Percentiles rank a stretch among this genome's conserved stretches.
These are phyloP conservation scores for sorghum (Sorghum bicolor) DNA, from an alignment of 176 grass and related monocot genomes.

Conservation along the genomic window DNA sequence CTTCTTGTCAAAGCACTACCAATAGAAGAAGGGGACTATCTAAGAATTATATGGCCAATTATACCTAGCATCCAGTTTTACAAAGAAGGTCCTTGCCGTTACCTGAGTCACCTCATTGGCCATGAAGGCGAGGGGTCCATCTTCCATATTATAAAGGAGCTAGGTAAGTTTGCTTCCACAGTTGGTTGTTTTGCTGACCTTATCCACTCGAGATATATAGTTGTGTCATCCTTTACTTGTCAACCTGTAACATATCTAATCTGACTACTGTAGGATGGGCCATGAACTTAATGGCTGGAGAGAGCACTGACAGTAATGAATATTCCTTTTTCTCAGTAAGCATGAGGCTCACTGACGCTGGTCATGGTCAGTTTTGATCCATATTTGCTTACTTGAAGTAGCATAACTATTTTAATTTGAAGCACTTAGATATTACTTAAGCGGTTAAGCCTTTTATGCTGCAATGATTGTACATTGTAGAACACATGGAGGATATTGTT, in stretches of 20 bases:
- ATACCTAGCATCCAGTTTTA: slow-evolving; percentile 63
- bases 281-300: slow-evolving; percentile 60
- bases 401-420: slow-evolving; percentile 7
- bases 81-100: slow-evolving; percentile 72
- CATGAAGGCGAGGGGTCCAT: slow-evolving; percentile 94
- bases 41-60: slow-evolving; percentile 75
- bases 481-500: slow-evolving; percentile 85
- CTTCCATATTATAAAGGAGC: slow-evolving; percentile 87
- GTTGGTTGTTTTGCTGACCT: slow-evolving; percentile 6
- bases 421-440: slow-evolving; percentile 9
- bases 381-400: background rate
- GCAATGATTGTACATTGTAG: slow-evolving; percentile 60
- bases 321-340: slow-evolving; percentile 81
- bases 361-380: slow-evolving; percentile 60
- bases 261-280: slow-evolving; percentile 69
- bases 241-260: slow-evolving; percentile 11
- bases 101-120: slow-evolving; percentile 81
- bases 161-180: slow-evolving; percentile 55
- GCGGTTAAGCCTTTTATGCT: slow-evolving; percentile 10
- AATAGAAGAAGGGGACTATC: slow-evolving; percentile 66
- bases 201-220: slow-evolving; percentile 5
- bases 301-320: slow-evolving; percentile 51
- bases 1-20: slow-evolving; percentile 87
- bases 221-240: slow-evolving; percentile 10
- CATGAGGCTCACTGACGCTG: slow-evolving; percentile 86